Evolutionary conservation across 371 early-diverging fungal species (phyloP).

Genomic region (Massospora cicadina): DNA sequence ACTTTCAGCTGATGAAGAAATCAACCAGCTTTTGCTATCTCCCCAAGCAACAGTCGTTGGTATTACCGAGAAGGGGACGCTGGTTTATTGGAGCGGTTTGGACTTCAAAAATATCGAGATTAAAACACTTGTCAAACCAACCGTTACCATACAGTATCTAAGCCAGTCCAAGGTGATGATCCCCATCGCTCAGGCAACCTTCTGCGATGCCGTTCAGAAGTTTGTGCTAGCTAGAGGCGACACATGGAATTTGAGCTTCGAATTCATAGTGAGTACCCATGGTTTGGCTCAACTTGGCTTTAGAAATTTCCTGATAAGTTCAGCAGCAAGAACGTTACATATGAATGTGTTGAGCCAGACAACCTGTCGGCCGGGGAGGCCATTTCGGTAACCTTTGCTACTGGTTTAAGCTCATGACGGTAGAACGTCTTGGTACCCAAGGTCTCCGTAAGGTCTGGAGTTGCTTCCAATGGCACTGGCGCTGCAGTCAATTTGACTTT

Average conservation of each 20-base stretch:
- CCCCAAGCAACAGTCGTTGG: neutral
- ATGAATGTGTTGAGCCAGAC: neutral
- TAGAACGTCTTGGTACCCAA: neutral
- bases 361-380: neutral
- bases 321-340: neutral
- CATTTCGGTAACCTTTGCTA: neutral
- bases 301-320: neutral
- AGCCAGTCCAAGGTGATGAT: constrained; percentile 1
- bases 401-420: neutral
- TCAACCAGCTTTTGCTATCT: neutral
- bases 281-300: neutral
- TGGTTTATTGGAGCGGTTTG: neutral
- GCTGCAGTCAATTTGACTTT: neutral
- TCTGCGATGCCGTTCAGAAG: neutral
- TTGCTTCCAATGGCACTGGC: no score
- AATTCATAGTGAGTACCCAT: constrained; percentile 4
- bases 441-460: neutral
- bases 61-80: neutral
- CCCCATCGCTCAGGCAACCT: neutral
- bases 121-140: neutral
- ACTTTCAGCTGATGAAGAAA: constrained; percentile 5
- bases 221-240: constrained; percentile 2
- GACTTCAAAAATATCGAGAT: neutral
- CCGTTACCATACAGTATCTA: neutral
- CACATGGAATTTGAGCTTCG: constrained; percentile 10